phyloP scores from a whole-genome alignment of 108 stramenopile species.

The Skeletonema costatum region DNA sequence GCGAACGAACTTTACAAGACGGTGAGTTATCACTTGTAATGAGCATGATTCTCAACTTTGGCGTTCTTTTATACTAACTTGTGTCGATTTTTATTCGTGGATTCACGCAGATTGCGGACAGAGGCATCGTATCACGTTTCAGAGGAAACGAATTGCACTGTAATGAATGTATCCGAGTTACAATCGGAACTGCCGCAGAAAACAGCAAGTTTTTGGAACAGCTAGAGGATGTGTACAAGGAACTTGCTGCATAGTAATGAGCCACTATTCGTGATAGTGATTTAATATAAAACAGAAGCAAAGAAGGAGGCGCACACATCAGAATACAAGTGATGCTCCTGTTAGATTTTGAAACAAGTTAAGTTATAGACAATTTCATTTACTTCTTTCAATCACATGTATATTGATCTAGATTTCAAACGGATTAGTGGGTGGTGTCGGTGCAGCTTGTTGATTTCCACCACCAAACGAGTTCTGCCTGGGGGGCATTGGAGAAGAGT shows the following conservation, averaged over 20 bases:
- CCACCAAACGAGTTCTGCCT: neutral
- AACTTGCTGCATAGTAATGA: constrained; percentile 21
- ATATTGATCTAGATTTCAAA: neutral
- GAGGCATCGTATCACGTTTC: constrained; percentile 88
- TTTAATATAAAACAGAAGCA: neutral
- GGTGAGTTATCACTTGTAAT: constrained; percentile 17
- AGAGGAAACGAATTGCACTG: constrained; percentile 95
- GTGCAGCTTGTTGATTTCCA: neutral
- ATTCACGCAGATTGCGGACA: constrained; percentile 81
- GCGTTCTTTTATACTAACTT: constrained; percentile 1
- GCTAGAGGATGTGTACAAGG: constrained; percentile 51
- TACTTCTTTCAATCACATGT: neutral
- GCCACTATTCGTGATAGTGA: neutral
- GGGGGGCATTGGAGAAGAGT: neutral
- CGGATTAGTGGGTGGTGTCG: neutral
- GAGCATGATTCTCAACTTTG: neutral
- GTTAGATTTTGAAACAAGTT: neutral
- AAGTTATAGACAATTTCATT: neutral
- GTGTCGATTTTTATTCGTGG: neutral
- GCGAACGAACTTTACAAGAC: constrained; percentile 85
- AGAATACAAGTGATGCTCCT: neutral
- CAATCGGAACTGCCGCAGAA: constrained; percentile 89
- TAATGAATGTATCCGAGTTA: constrained; percentile 91
- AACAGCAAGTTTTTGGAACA: constrained; percentile 78
- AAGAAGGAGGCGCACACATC: neutral